Percentiles rank a stretch among this genome's conserved stretches.
Conservation (phyloP, 306 rosid species). For the Lupinus albus region DNA sequence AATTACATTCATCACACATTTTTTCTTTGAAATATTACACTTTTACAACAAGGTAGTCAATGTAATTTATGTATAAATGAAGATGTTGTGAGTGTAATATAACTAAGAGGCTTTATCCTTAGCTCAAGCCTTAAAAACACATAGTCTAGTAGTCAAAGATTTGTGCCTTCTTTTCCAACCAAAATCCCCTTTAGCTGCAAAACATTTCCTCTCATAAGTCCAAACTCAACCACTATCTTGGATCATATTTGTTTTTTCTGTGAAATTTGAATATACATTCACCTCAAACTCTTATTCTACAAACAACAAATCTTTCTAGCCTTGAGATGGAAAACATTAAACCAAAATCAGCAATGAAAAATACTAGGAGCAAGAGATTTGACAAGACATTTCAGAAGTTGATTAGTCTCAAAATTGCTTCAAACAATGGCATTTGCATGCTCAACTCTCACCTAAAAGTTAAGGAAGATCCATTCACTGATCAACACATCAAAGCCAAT, state of each 20-base stretch:
- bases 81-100: too few species aligned
- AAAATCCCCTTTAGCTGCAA: slow-evolving; percentile 40
- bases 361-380: slow-evolving; percentile 54
- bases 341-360: slow-evolving; percentile 65
- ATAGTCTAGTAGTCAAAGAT: slow-evolving; percentile 57
- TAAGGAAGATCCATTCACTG: slow-evolving; percentile 52
- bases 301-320: slow-evolving; percentile 24
- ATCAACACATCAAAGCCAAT: slow-evolving; percentile 31
- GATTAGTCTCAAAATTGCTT: slow-evolving; percentile 64
- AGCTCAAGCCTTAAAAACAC: slow-evolving; percentile 25
- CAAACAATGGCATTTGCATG: slow-evolving; percentile 81
- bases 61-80: too few species aligned
- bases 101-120: slow-evolving; percentile 14
- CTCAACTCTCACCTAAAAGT: slow-evolving; percentile 54
- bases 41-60: too few species aligned
- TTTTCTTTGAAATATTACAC: too few species aligned
- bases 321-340: slow-evolving; percentile 66
- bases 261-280: background rate
- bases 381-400: slow-evolving; percentile 68
- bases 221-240: slow-evolving; percentile 27
- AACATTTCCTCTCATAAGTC: slow-evolving; percentile 32
- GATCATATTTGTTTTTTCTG: slow-evolving; percentile 17
- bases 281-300: slow-evolving; percentile 42
- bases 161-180: slow-evolving; percentile 51
- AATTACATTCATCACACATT: too few species aligned